phyloP scores from a whole-genome alignment of 1,284 basidiomycete genomes.

The Calocybe gambosa region DNA sequence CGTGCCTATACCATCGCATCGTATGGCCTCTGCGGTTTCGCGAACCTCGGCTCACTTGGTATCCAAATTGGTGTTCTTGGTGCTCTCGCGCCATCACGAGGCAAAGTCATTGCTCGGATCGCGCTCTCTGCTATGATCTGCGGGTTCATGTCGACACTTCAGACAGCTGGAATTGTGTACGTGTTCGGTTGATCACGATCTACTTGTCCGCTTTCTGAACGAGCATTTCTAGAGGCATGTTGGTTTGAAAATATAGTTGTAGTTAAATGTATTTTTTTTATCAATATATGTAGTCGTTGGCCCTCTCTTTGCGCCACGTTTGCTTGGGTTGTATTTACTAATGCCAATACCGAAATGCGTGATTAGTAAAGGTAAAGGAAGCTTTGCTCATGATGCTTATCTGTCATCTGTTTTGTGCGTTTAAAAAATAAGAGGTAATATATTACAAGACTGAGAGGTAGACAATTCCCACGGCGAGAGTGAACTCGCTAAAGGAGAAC shows the following conservation, averaged over 20 bases:
- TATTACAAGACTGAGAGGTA: no score
- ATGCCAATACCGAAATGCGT: no score
- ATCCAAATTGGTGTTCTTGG: constrained; percentile 88
- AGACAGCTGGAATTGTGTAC: constrained; percentile 68
- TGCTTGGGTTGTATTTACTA: background rate
- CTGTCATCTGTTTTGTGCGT: no score
- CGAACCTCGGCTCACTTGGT: constrained; percentile 81
- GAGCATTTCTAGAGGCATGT: constrained; percentile 37
- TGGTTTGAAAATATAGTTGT: constrained; percentile 27
- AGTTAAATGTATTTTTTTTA: no score
- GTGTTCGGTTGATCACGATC: constrained; percentile 21
- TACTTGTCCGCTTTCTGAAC: background rate
- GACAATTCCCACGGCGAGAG: no score
- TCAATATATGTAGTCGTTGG: no score
- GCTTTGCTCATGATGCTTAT: background rate
- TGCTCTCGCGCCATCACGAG: constrained; percentile 75
- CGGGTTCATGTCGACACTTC: constrained; percentile 71
- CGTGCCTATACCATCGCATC: constrained; percentile 76
- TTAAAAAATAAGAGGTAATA: background rate
- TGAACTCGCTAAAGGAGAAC: no score
- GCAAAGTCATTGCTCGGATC: constrained; percentile 64
- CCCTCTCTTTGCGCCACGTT: background rate
- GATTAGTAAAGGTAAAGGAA: no score
- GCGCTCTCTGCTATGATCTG: constrained; percentile 77
- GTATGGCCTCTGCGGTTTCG: constrained; percentile 87